phyloP scores from a whole-genome alignment of 2,329 filamentous ascomycete species.

The Talaromyces rugulosus region DNA sequence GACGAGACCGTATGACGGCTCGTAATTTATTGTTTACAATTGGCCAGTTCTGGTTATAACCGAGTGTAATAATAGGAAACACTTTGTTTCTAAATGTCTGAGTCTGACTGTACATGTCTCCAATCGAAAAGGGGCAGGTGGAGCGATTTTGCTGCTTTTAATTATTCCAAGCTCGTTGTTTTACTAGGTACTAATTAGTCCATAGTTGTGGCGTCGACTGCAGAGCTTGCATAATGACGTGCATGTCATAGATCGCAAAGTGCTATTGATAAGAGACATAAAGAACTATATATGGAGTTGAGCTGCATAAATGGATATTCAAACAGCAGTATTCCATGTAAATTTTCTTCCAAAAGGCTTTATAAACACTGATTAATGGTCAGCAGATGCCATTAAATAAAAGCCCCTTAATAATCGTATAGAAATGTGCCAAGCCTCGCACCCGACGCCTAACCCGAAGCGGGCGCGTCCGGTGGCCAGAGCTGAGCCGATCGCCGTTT shows the following conservation, averaged over 20 bases:
- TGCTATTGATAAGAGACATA: too few relatives aligned
- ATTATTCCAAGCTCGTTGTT: not conserved
- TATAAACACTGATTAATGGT: not conserved
- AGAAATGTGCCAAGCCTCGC: not conserved
- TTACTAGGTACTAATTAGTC: not conserved
- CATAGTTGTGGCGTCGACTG: not conserved
- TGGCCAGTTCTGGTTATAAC: too few relatives aligned
- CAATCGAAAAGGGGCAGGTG: not conserved
- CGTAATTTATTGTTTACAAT: not conserved
- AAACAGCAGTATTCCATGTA: too few relatives aligned
- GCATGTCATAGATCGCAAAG: not conserved
- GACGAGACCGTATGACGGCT: not conserved
- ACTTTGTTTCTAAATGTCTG: not conserved
- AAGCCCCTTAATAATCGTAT: not conserved
- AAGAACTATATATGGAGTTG: too few relatives aligned
- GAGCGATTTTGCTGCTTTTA: not conserved
- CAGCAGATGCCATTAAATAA: not conserved
- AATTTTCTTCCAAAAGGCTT: not conserved
- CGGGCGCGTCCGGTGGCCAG: not conserved
- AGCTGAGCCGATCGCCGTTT: not conserved
- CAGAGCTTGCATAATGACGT: not conserved
- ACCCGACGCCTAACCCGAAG: not conserved
- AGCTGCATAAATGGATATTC: too few relatives aligned
- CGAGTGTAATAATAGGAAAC: not conserved
- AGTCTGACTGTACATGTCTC: not conserved